Evolutionary conservation across 176 grass and related monocot species (phyloP), one percentile per base, ranked within the genome.

Genomic region (Ensete glaucum): DNA sequence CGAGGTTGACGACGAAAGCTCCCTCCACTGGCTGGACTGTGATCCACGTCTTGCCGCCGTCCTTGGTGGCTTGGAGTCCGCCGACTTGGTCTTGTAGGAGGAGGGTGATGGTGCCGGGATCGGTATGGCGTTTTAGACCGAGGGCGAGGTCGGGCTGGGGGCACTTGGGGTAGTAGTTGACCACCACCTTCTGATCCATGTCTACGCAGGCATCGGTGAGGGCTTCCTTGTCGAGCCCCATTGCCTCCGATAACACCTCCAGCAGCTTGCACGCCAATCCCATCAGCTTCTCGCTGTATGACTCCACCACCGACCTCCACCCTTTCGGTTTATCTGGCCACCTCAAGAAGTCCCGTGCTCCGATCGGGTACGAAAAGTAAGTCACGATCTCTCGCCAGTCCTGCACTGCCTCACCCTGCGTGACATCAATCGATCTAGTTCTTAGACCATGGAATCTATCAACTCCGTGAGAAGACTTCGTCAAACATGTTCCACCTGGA

Each of bases 91-190:
- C 95, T 84, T 98, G 90, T 15, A 91, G 79, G 11, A 98, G 88
- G 50, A 98, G 90, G 24, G 95, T 98, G 73, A 98, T 91, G 72
- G 95, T 98, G 75, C 94, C 86, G 8, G 90, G 82, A 72, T 98
- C 94, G 23, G 94, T 98, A 84, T 98, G 94, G 52, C 95, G 82
- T 75, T 98, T 98, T 48, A 98, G 84, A 2, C 95, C 95, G 1
- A 98, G 95, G 3, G 95, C 86, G 73, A 98, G 90, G 88, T 94
- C 86, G 0, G 95, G 95, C 95, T 94, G 86, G 1, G 88, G 95
- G 84, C 95, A 93, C 69, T 55, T 87, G 17, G 95, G 95, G 82
- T 98, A 98, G 86, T 91, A 98, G 86, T 98, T 98, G 27, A 98
- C 83, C 43, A 98, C 95, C 6, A 98, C 50, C 72, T 98, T 98